phyloP scores from a whole-genome alignment of 2,329 filamentous ascomycete genomes.

The Botrytis squamosa region DNA sequence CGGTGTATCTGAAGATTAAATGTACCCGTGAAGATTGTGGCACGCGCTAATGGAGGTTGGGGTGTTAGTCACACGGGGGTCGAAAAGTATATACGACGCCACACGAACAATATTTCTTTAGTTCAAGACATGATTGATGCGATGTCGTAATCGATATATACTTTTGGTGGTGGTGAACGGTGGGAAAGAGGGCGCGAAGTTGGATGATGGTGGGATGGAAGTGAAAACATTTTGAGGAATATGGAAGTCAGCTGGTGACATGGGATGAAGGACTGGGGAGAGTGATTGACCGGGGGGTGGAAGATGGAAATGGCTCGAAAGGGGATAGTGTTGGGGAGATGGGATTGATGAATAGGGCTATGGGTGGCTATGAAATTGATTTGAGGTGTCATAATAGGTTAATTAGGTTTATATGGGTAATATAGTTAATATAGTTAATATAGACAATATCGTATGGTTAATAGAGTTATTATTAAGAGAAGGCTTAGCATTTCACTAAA shows the following conservation, averaged over 20 bases:
- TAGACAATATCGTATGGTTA: too few relatives aligned
- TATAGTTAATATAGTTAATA: too few relatives aligned
- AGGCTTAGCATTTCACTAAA: constrained; percentile 1
- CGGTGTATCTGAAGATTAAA: constrained; percentile 12
- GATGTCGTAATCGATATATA: constrained; percentile 7
- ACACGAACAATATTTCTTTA: constrained; percentile 13
- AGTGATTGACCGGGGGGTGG: not conserved
- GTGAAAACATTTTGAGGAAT: constrained; percentile 12
- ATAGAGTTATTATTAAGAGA: not conserved
- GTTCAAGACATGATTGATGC: constrained; percentile 17
- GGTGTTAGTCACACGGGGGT: constrained; percentile 34
- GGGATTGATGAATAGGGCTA: not conserved
- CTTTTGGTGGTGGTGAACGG: not conserved
- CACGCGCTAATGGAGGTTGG: constrained; percentile 31
- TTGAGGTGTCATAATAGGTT: not conserved
- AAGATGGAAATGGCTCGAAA: not conserved
- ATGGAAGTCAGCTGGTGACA: constrained; percentile 6
- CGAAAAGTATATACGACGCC: constrained; percentile 22
- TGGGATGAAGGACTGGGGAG: not conserved
- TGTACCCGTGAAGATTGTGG: constrained; percentile 25
- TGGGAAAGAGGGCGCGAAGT: not conserved
- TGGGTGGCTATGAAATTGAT: not conserved
- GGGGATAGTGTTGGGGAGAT: not conserved
- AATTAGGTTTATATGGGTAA: not conserved
- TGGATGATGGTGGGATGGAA: not conserved